Conservation (phyloP, 164 flowering plant species). For the Santalum album region DNA sequence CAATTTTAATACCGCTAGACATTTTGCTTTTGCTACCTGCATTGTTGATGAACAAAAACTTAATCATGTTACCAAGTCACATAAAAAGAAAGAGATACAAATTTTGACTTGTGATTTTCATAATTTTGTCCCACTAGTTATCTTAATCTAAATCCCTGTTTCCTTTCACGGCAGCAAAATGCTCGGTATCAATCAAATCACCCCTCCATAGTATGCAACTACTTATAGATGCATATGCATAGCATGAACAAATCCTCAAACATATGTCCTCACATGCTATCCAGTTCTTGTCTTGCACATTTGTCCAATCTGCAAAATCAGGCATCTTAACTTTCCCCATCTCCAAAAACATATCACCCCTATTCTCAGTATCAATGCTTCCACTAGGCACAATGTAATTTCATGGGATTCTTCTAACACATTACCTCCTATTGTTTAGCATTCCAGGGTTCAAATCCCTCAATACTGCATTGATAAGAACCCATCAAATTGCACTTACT, state of each 20-base stretch:
- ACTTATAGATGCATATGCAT: constrained; percentile 13
- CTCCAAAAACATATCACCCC: constrained; percentile 16
- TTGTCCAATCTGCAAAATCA: constrained; percentile 12
- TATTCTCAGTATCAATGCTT: constrained; percentile 2
- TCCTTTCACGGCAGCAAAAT: constrained; percentile 11
- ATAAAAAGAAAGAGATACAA: too few relatives aligned
- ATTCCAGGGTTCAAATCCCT: constrained; percentile 38
- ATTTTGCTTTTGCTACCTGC: constrained; percentile 15
- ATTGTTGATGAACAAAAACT: neutral
- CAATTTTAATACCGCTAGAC: constrained; percentile 12
- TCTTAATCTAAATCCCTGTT: too few relatives aligned
- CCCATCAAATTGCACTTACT: constrained; percentile 25
- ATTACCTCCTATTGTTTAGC: constrained; percentile 45
- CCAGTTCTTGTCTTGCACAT: too few relatives aligned
- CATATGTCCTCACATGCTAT: constrained; percentile 13
- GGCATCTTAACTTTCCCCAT: constrained; percentile 17
- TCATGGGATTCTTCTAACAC: constrained; percentile 27
- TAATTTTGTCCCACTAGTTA: too few relatives aligned
- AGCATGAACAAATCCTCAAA: constrained; percentile 23
- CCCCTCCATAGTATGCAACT: constrained; percentile 21
- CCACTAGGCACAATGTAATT: constrained; percentile 26
- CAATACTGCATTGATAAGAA: constrained; percentile 31
- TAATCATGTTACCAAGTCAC: too few relatives aligned
- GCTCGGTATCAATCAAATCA: constrained; percentile 37
- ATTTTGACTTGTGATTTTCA: too few relatives aligned